Evolutionary conservation across 352 stramenopile species (phyloP), one percentile per base, ranked within the genome.

Genomic region (Globisporangium recalcitrans): DNA sequence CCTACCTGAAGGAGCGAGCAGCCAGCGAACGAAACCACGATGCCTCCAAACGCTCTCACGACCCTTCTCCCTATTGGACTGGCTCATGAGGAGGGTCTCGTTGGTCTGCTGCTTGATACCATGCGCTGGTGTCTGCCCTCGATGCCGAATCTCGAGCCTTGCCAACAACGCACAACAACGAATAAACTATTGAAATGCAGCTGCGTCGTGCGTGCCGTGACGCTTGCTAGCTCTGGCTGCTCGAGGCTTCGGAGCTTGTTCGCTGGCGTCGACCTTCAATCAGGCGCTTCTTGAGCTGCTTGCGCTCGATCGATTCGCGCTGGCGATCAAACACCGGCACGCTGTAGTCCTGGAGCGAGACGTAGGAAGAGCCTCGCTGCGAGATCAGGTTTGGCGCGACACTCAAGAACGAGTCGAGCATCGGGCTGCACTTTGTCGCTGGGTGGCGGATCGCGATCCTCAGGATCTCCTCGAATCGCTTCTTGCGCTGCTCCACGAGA

Each of bases 401-500:
- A 65, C 82, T 91, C 46, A 94, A 59, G 58, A 94, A 94, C 32
- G 79, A 73, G 40, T 91, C 78, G 52, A 95, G 65, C 14, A 88
- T 77, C 8, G 67, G 14, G 66, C 82, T 87, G 63, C 62, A 74
- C 40, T 84, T 83, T 9, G 84, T 91, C 24, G 82, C 81, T 0
- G 85, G 78, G 60, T 95, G 85, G 27, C 78, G 80, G 31, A 91
- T 92, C 3, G 82, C 85, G 19, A 92, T 77, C 9, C 78, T 67
- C 14, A 95, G 67, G 56, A 95, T 95, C 70, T 91, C 82, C 49
- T 95, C 80, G 64, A 95, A 92, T 3, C 77, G 74, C 61, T 80
- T 81, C 61, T 91, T 90, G 52, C 85, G 83, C 67, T 91, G 81
- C 58, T 95, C 82, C 13, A 95, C 78, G 5, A 93, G 73, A 0